Evolutionary conservation across 73 alveolate genomes (phyloP).

Genomic region (Tetrahymena borealis): DNA sequence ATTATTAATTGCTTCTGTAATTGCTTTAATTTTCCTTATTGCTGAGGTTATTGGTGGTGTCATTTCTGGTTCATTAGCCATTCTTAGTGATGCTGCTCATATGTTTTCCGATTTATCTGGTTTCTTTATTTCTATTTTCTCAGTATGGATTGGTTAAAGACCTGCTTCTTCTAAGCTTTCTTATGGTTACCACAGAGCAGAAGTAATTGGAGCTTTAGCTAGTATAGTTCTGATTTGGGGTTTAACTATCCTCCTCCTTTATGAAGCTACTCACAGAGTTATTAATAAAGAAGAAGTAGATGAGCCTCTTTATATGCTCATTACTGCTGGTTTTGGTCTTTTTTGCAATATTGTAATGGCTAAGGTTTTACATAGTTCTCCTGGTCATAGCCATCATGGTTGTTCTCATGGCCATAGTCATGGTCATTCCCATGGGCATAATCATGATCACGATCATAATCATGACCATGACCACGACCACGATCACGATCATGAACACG

Average conservation of each 20-base stretch:
- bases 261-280: constrained; percentile 81
- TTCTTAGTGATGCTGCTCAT: constrained; percentile 94
- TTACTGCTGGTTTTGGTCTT: constrained; percentile 80
- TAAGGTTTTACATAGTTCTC: constrained; percentile 62
- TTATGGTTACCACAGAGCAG: constrained; percentile 84
- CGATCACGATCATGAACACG: constrained; percentile 31
- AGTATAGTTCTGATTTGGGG: constrained; percentile 84
- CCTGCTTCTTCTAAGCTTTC: constrained; percentile 73
- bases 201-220: constrained; percentile 82
- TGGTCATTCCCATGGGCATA: constrained; percentile 24
- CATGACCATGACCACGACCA: constrained; percentile 28
- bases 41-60: constrained; percentile 80
- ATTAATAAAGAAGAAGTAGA: constrained; percentile 45
- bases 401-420: constrained; percentile 42
- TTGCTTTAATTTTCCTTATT: not conserved
- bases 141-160: constrained; percentile 57
- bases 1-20: not conserved
- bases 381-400: constrained; percentile 19
- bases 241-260: constrained; percentile 65
- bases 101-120: constrained; percentile 86
- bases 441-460: constrained; percentile 37
- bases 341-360: constrained; percentile 80
- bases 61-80: constrained; percentile 75
- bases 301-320: constrained; percentile 77
- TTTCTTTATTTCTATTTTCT: constrained; percentile 71